Evolutionary conservation across 192 early-diverging fungal genomes (phyloP).

Genomic region (Rhizoclosmatium sp.): DNA sequence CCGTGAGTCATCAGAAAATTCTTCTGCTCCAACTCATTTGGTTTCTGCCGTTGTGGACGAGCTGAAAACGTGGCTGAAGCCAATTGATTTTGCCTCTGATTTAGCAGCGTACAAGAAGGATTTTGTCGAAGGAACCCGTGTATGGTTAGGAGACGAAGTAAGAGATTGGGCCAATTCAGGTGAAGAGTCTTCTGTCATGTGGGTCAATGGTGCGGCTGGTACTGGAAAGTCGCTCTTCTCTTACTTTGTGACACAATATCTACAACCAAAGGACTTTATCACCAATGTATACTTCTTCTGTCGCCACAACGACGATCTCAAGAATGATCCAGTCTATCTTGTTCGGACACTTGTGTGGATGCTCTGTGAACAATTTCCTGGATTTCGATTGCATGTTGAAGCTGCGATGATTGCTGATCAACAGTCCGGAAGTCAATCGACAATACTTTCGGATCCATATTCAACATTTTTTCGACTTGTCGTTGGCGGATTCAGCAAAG

Average conservation of each 20-base stretch:
- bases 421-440: neutral
- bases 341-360: conserved; percentile 19
- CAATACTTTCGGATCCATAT: neutral
- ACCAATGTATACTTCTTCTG: conserved; percentile 33
- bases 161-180: neutral
- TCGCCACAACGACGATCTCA: conserved; percentile 29
- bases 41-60: neutral
- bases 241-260: neutral
- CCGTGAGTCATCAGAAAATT: neutral
- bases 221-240: conserved; percentile 37
- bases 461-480: neutral
- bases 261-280: conserved; percentile 25
- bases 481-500: neutral
- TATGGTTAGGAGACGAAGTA: neutral
- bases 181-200: conserved; percentile 19
- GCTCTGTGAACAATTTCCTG: neutral
- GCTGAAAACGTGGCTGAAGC: conserved; percentile 25
- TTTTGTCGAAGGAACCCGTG: conserved; percentile 29
- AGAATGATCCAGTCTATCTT: conserved; percentile 14
- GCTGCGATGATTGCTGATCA: neutral
- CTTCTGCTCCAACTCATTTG: neutral
- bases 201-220: conserved; percentile 36
- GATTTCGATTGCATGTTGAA: neutral
- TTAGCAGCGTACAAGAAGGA: neutral
- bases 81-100: conserved; percentile 31